A percentile compares a stretch with the other conserved stretches of the same genome.
These are phyloP conservation scores for Carex cristatella DNA, from an alignment of 176 grass and related monocot species.

Conservation along the genomic window DNA sequence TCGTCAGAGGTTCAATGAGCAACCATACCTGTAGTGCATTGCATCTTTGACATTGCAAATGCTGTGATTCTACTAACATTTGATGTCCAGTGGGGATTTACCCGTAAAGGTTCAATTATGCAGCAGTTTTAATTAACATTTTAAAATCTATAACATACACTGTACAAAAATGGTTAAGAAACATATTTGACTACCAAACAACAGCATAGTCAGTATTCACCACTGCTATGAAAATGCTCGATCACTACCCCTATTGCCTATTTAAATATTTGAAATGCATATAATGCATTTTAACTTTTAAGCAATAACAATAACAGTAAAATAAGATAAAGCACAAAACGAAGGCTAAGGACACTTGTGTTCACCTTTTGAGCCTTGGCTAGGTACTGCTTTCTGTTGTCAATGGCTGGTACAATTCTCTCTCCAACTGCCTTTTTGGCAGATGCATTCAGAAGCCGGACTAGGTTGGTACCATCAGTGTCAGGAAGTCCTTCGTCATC, in stretches of 20 bases:
- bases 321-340: conserved; percentile 1
- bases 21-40: not conserved
- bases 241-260: not conserved
- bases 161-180: not conserved
- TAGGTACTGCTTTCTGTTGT: conserved; percentile 80
- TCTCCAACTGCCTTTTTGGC: conserved; percentile 94
- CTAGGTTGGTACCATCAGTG: conserved; percentile 84
- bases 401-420: conserved; percentile 76
- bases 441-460: conserved; percentile 81
- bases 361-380: conserved; percentile 77
- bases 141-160: not conserved
- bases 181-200: not conserved
- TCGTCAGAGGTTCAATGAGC: not conserved
- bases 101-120: not conserved
- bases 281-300: not conserved
- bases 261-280: not conserved
- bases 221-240: not conserved
- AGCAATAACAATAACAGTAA: not conserved
- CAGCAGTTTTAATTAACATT: not conserved
- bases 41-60: not conserved
- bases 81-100: not conserved
- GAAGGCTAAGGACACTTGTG: not conserved
- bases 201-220: not conserved
- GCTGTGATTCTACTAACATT: not conserved
- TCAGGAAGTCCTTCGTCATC: conserved; percentile 93